Percentiles rank a stretch among this genome's conserved stretches.
These are phyloP conservation scores for Metschnikowia peoriensis DNA, from an alignment of 805 yeast genomes.

Conservation along the genomic window DNA sequence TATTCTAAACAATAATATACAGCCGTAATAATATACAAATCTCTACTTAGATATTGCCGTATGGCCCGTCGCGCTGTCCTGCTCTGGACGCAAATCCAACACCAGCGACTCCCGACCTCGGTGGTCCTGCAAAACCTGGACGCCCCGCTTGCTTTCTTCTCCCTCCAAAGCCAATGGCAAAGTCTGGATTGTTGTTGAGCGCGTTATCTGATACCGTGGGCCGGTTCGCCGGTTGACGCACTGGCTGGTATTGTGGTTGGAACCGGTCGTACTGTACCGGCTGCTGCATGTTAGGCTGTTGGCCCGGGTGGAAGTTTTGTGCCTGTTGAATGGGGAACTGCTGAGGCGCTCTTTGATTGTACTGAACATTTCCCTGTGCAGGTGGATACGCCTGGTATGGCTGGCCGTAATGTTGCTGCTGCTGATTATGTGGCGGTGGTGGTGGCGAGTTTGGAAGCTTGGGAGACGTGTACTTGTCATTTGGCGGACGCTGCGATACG, in stretches of 20 bases:
- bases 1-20: not conserved
- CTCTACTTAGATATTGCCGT: constrained; percentile 1
- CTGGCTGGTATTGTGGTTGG: constrained; percentile 10
- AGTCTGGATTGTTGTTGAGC: constrained; percentile 41
- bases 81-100: constrained; percentile 1
- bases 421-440: constrained; percentile 5
- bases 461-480: constrained; percentile 37
- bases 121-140: not conserved
- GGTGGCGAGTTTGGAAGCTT: no score
- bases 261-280: constrained; percentile 2
- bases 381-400: constrained; percentile 5
- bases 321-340: not conserved
- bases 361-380: not conserved
- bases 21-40: not conserved
- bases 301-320: not conserved
- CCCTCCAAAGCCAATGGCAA: constrained; percentile 26
- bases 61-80: constrained; percentile 8
- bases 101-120: constrained; percentile 10
- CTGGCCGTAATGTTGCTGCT: constrained; percentile 1
- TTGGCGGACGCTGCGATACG: constrained; percentile 73
- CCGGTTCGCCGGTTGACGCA: constrained; percentile 18
- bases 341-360: not conserved
- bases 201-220: constrained; percentile 39
- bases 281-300: not conserved
- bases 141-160: constrained; percentile 19